phyloP scores from a whole-genome alignment of 2,329 filamentous ascomycete genomes.

The Colletotrichum somersetense region DNA sequence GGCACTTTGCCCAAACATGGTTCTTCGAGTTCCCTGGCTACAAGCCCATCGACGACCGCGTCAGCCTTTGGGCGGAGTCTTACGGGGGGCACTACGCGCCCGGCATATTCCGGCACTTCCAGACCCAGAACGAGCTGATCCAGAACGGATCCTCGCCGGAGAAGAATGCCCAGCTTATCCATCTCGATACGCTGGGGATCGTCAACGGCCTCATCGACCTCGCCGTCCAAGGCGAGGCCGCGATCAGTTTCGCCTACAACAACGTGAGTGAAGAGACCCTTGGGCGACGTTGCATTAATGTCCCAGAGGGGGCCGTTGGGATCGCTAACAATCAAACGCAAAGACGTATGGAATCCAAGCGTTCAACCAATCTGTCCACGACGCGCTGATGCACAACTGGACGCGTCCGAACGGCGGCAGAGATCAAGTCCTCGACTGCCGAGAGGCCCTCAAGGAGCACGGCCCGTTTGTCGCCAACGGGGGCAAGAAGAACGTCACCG shows the following conservation, averaged over 20 bases:
- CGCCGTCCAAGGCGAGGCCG: constrained; percentile 69
- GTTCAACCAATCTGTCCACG: constrained; percentile 55
- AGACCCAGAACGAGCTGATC: constrained; percentile 71
- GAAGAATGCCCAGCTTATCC: constrained; percentile 55
- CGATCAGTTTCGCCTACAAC: constrained; percentile 68
- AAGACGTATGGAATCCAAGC: constrained; percentile 71
- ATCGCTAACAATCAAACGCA: background rate
- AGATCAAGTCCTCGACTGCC: constrained; percentile 66
- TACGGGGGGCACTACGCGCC: constrained; percentile 56
- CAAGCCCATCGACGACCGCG: constrained; percentile 59
- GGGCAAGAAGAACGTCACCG: constrained; percentile 34
- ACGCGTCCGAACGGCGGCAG: constrained; percentile 61
- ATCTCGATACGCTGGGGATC: constrained; percentile 75
- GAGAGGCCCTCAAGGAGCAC: constrained; percentile 50
- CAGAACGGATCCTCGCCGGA: constrained; percentile 66
- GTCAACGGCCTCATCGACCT: constrained; percentile 79
- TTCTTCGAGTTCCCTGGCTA: constrained; percentile 70
- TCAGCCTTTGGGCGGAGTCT: constrained; percentile 74
- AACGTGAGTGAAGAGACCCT: constrained; percentile 57
- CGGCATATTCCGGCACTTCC: constrained; percentile 69
- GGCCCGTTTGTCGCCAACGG: constrained; percentile 45
- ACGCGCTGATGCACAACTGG: constrained; percentile 51
- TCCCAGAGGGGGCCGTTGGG: too few species aligned
- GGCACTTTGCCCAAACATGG: constrained; percentile 70
- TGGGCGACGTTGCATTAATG: rapidly evolving